Evolutionary conservation across 1,284 basidiomycete species (phyloP).

Genomic region (Moesziomyces sp.): DNA sequence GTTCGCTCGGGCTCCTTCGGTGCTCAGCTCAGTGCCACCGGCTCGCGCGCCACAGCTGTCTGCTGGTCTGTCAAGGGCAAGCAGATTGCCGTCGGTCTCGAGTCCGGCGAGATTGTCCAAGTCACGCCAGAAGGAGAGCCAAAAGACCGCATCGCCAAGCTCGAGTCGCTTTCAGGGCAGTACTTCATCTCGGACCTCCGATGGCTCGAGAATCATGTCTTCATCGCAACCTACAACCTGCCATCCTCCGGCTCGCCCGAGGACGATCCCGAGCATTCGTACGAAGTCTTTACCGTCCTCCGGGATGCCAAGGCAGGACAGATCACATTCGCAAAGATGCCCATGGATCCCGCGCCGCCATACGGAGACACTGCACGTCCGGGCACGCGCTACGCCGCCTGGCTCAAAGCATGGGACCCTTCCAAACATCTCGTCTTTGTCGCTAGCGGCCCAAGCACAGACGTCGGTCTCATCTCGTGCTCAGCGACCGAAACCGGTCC

Average conservation of each 20-base stretch:
- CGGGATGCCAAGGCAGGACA: conserved; percentile 75
- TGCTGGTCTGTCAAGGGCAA: conserved; percentile 89
- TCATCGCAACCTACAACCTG: conserved; percentile 76
- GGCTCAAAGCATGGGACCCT: conserved; percentile 76
- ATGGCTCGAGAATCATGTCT: conserved; percentile 81
- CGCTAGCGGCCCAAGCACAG: conserved; percentile 79
- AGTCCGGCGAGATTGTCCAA: conserved; percentile 78
- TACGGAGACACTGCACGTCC: conserved; percentile 73
- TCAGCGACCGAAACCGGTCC: conserved; percentile 59
- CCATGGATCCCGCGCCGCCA: conserved; percentile 72
- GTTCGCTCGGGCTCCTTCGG: conserved; percentile 44
- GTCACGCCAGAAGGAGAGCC: conserved; percentile 74
- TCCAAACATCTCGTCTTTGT: conserved; percentile 76
- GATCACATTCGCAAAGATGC: conserved; percentile 71
- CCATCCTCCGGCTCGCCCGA: conserved; percentile 30
- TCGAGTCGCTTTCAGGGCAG: conserved; percentile 71
- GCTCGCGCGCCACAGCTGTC: conserved; percentile 69
- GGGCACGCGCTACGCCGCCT: conserved; percentile 72
- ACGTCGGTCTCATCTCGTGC: conserved; percentile 78
- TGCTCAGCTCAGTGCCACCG: conserved; percentile 31
- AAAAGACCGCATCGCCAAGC: conserved; percentile 74
- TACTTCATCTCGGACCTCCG: conserved; percentile 72
- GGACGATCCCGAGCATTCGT: conserved; percentile 69
- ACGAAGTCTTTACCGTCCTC: conserved; percentile 75
- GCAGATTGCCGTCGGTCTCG: conserved; percentile 80